Evolutionary conservation across 495 filamentous ascomycete species (phyloP), one percentile per base, ranked within the genome.

Genomic region (Penicillium roqueforti): DNA sequence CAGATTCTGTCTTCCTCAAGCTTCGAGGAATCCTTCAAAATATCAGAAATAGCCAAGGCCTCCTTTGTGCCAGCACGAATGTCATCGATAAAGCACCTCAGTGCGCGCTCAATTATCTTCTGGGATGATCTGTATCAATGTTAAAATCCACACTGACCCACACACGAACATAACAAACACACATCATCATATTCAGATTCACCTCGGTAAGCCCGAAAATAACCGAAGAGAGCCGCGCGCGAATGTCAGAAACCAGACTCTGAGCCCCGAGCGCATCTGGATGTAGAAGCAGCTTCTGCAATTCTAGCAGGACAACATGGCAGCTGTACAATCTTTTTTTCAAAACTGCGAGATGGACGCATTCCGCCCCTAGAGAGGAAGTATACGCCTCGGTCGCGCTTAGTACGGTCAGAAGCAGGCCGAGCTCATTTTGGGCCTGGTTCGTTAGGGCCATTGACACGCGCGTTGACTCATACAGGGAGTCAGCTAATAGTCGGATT

Each of bases 121-220:
- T 56, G 61, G 0, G 53, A 58, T 4, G 51, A 56, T 56, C 61
- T 64, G 32, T 31, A 46, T 4, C 19, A 22, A 19, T 19, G 19
- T 52, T 51, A 47, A 43, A 25, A 16, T 23, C 13, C 23, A 18
- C 8, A n/a, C 26, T n/a, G 16, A 49, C 0, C 20, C 8, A 31
- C 1, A 38, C 0, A 19, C 9, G 8, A 41, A n/a, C 26, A 8
- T 20, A 23, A 1, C 3, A 6, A 9, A 64, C 61, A 39, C 11
- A 64, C 61, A 59, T 61, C 52, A 55, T 55, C 55, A 61, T 52
- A 56, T 61, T 52, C 6, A 42, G 51, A 49, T 58, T 61, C 19
- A 61, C 44, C 26, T 58, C 47, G 31, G 31, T 53, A 5, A 63
- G 48, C n/a, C 53, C 61, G 43, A 54, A 64, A 8, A 50, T 44